phyloP scores from a whole-genome alignment of 768 basidiomycete genomes.

The Boletus rufocinnamomeus region DNA sequence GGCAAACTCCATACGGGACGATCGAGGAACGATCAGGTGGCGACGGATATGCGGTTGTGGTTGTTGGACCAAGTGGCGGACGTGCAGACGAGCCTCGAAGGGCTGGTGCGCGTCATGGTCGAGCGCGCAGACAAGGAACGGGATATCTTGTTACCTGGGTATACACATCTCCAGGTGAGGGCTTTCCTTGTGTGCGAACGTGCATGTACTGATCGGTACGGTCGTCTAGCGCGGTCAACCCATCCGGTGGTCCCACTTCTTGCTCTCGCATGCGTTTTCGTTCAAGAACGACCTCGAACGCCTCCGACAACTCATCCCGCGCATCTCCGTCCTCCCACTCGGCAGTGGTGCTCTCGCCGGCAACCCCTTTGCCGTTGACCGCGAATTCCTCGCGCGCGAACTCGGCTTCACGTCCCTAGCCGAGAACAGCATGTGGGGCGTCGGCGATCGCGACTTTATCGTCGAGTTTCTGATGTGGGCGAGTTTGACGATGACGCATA shows the following conservation, averaged over 20 bases:
- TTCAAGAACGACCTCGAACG: constrained; percentile 90
- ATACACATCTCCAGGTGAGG: constrained; percentile 92
- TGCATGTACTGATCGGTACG: constrained; percentile 1
- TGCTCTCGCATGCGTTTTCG: constrained; percentile 93
- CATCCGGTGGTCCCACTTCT: constrained; percentile 96
- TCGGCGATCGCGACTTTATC: constrained; percentile 96
- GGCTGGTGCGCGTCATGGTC: constrained; percentile 83
- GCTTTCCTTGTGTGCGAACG: too few species aligned
- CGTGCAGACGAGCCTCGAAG: constrained; percentile 69
- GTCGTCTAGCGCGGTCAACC: constrained; percentile 85
- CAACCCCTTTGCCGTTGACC: constrained; percentile 92
- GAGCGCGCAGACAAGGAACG: constrained; percentile 94
- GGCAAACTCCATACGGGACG: constrained; percentile 98
- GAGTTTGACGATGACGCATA: constrained; percentile 87
- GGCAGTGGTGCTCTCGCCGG: constrained; percentile 96
- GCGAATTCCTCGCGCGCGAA: constrained; percentile 88
- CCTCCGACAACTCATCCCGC: constrained; percentile 78
- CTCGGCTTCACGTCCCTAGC: constrained; percentile 86
- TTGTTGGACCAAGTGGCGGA: constrained; percentile 74
- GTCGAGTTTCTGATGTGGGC: constrained; percentile 98
- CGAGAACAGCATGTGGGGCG: constrained; percentile 96
- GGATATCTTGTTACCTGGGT: constrained; percentile 89
- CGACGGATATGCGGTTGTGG: constrained; percentile 98
- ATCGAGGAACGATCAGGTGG: constrained; percentile 97
- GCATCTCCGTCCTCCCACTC: constrained; percentile 90